These are phyloP conservation scores for Trichoderma endophyticum DNA, from an alignment of 2,329 filamentous ascomycete species.

Conservation along the genomic window DNA sequence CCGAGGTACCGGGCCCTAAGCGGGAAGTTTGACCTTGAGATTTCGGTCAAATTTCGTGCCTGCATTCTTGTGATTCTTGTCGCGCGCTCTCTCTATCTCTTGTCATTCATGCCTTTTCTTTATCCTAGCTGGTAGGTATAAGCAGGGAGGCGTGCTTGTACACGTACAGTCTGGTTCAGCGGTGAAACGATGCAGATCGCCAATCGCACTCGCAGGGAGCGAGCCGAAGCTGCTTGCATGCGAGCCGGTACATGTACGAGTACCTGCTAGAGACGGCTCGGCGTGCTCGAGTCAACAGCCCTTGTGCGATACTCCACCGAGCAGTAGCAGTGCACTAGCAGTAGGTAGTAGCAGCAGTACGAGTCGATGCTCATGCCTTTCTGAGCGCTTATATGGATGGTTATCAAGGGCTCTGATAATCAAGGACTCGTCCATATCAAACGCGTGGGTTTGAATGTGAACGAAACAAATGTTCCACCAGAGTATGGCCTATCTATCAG, in stretches of 20 bases:
- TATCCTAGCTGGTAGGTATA: background rate
- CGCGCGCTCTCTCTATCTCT: background rate
- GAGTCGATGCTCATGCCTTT: background rate
- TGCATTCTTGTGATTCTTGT: background rate
- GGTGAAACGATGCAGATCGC: conserved; percentile 16
- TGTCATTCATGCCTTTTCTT: background rate
- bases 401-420: background rate
- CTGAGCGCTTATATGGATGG: background rate
- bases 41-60: background rate
- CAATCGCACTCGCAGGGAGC: conserved; percentile 16
- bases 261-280: background rate
- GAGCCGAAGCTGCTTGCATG: conserved; percentile 17
- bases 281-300: conserved; percentile 11
- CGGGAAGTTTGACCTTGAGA: background rate
- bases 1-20: background rate
- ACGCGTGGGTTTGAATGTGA: background rate
- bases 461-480: background rate
- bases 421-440: background rate
- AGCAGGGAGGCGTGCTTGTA: background rate
- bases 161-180: background rate
- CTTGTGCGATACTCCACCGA: background rate
- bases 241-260: background rate
- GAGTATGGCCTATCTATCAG: background rate
- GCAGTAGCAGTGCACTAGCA: background rate
- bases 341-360: background rate